phyloP scores from a whole-genome alignment of 805 yeast genomes.

The Candida suzukii region DNA sequence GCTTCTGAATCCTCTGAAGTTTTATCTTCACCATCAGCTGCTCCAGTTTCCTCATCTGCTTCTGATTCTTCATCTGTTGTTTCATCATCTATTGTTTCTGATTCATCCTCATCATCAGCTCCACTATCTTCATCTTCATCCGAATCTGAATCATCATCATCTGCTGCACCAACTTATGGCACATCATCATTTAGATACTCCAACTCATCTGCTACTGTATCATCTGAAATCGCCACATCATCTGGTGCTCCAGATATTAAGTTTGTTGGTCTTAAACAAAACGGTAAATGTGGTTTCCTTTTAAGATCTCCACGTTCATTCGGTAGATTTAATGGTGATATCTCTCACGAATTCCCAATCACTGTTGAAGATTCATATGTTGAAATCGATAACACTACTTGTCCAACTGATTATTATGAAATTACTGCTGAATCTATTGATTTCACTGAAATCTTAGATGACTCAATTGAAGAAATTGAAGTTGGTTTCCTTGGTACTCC shows the following conservation, averaged over 20 bases:
- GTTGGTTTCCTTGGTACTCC: not conserved
- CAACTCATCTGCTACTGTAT: constrained; percentile 11
- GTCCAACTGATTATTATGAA: constrained; percentile 7
- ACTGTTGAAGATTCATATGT: not conserved
- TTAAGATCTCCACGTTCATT: not conserved
- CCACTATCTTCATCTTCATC: constrained; percentile 14
- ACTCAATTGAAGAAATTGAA: not conserved
- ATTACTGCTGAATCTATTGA: not conserved
- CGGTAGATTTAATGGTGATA: not conserved
- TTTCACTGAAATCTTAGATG: not conserved
- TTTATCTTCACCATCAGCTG: not conserved
- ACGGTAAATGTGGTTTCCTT: not conserved
- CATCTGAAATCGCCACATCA: constrained; percentile 15
- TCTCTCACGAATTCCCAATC: not conserved
- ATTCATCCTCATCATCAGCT: constrained; percentile 3
- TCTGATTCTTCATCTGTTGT: constrained; percentile 1
- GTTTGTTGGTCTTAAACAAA: constrained; percentile 7
- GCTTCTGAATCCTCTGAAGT: not conserved
- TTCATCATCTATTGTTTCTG: not conserved
- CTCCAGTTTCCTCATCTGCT: not conserved
- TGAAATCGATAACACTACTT: constrained; percentile 5
- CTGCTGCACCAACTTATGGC: constrained; percentile 2
- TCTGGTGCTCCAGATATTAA: constrained; percentile 14
- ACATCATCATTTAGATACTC: constrained; percentile 12
- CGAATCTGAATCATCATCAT: constrained; percentile 11